Percentiles rank a stretch among this genome's conserved stretches.
These are phyloP conservation scores for Trypanosoma mega DNA, from an alignment of 208 protist species.

Conservation along the genomic window DNA sequence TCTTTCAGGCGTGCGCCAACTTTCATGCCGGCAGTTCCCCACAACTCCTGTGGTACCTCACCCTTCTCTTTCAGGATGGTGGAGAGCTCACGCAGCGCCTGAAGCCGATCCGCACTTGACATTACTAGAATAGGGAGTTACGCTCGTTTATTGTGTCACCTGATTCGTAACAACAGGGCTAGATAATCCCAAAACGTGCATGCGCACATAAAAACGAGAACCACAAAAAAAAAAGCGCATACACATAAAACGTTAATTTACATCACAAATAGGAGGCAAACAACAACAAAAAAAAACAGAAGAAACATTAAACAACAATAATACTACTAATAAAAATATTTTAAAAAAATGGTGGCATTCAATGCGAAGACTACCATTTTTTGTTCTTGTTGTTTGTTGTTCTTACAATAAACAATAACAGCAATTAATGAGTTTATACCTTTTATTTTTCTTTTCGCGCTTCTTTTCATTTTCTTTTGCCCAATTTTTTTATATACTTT, in stretches of 20 bases:
- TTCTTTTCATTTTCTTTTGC: too few species aligned
- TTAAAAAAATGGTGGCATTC: too few species aligned
- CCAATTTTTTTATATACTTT: too few species aligned
- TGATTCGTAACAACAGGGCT: neutral
- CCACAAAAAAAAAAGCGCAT: constrained; percentile 1
- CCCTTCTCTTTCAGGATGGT: constrained; percentile 67
- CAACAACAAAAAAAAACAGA: constrained; percentile 4
- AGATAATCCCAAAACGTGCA: too few species aligned
- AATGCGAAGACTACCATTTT: too few species aligned
- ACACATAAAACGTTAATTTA: constrained; percentile 1
- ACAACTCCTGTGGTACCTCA: constrained; percentile 40
- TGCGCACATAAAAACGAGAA: neutral
- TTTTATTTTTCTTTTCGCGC: too few species aligned
- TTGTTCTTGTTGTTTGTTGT: too few species aligned
- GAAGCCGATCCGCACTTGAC: constrained; percentile 36
- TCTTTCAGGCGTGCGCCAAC: constrained; percentile 87
- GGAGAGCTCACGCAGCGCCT: constrained; percentile 64
- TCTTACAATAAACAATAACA: too few species aligned
- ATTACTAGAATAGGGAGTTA: neutral
- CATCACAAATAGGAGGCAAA: neutral
- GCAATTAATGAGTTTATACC: too few species aligned
- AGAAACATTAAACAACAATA: too few species aligned
- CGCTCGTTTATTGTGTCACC: neutral
- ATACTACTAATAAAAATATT: constrained; percentile 1
- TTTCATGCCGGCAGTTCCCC: constrained; percentile 64